Percentiles rank a stretch among this genome's conserved stretches.
phyloP scores from a whole-genome alignment of 2,329 filamentous ascomycete genomes.

The Xylariaceae sp. region DNA sequence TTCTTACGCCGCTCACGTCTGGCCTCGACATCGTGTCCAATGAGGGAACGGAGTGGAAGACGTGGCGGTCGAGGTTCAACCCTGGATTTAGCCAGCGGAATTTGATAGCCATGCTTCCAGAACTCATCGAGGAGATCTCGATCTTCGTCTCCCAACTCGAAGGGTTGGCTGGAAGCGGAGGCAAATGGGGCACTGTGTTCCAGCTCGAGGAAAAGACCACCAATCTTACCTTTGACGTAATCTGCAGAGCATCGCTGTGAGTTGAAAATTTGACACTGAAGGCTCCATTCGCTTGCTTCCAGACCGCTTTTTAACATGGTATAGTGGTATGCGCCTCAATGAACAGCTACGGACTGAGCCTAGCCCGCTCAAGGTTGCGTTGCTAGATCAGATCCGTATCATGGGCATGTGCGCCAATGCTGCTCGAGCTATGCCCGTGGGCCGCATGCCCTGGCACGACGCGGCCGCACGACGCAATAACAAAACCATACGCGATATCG shows the following conservation, averaged over 20 bases:
- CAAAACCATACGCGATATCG: constrained; percentile 29
- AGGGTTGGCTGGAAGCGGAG: constrained; percentile 35
- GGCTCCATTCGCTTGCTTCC: background rate
- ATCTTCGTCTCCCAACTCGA: constrained; percentile 43
- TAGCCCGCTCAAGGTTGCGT: constrained; percentile 33
- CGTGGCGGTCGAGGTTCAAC: constrained; percentile 42
- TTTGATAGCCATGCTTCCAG: constrained; percentile 43
- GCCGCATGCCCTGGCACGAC: constrained; percentile 33
- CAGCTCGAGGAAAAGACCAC: constrained; percentile 44
- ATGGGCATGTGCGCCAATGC: constrained; percentile 29
- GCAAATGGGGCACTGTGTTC: constrained; percentile 42
- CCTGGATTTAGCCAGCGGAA: constrained; percentile 47
- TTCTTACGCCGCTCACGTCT: constrained; percentile 40
- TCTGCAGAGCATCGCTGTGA: constrained; percentile 45
- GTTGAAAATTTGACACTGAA: constrained; percentile 2
- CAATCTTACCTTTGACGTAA: constrained; percentile 50
- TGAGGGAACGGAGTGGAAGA: constrained; percentile 43
- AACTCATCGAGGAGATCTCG: constrained; percentile 46
- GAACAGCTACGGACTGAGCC: constrained; percentile 31
- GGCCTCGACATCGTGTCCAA: constrained; percentile 41
- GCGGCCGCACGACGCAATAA: constrained; percentile 35
- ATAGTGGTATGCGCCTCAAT: constrained; percentile 35
- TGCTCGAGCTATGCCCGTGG: constrained; percentile 23
- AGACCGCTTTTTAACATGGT: constrained; percentile 14
- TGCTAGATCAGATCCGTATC: constrained; percentile 32